Base-by-base conservation (phyloP, 805 yeast species). In the Sugiyamaella mastotermitis region DNA sequence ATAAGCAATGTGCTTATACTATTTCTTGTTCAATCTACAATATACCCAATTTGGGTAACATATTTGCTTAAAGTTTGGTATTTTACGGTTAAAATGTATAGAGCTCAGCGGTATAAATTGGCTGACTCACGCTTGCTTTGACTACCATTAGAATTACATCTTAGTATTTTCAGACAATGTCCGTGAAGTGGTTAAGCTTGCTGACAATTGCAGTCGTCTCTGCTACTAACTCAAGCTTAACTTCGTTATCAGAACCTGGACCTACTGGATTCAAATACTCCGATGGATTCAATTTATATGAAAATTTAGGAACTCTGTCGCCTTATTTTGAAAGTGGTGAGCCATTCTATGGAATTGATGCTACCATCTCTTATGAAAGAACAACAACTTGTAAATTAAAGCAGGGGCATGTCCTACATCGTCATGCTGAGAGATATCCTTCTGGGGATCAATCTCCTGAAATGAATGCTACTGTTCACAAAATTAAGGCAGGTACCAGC, bases 371-470 rank as follows among this genome's bases (percentile, higher is more conserved):
- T 21, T 48, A 48, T 24, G 53, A 56, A 5, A 44, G 56, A 17
- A 60, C 64, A 3, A 62, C 57, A 6, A 64, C 63, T 31, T 78
- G 83, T 57, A 50, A 58, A 4, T 64, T 78, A 39, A 74, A 74
- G 48, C 90, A 82, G 57, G 84, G 81, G 7, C 86, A 80, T 48
- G 60, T 82, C 16, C 60, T 81, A 36, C 76, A 78, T 48, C 71
- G 95, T 52, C 94, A 85, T 53, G 94, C 90, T 15, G 92, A 83
- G 57, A 65, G 94, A 47, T 82, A 67, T 52, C 86, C 85, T 3
- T 71, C 82, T 3, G 56, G 49, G 2, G 60, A 64, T n/a, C 61
- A 67, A 3, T 61, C 55, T 18, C 48, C 55, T 4, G 64, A 64
- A 41, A 60, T 77, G 49, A 55, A 53, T 29, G 47, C 48, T 15